Base-by-base conservation (phyloP, 495 filamentous ascomycete species). In the Hypoxylon lienhwacheense region DNA sequence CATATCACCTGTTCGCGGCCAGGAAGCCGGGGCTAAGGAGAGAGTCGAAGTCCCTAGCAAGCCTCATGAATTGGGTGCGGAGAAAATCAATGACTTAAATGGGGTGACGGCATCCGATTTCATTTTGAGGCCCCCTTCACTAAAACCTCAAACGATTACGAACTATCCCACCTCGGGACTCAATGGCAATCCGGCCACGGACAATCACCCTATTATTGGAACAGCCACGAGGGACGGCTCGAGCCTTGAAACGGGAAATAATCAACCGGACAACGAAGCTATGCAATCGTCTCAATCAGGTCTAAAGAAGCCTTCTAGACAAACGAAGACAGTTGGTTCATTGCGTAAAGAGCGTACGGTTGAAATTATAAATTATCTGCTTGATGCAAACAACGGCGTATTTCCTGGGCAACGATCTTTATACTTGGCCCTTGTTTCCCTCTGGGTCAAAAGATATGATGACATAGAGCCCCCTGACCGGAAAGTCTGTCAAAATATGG, bases 341-440 rank as follows among this genome's bases (percentile, higher is more conserved):
- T 16, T 55, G 31, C 65, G 65, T 17, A 55, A 47, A 24, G 62
- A 65, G 24, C 62, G 65, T 19, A 53, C 59, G 5, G 79, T 76
- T 31, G 80, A 81, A 15, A 85, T 91, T 29, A 75, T 96, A 32
- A 71, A 85, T 55, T 81, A 88, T 34, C 73, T 95, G 21, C 65
- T 95, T 6, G 75, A 86, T 20, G 79, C 77, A 35, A 87, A 86
- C 54, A 73, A 76, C 26, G 89, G 89, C 2, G 83, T 88, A 2
- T 91, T 88, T 48, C 88, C 88, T 7, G 82, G 85, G 17, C 81
- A 85, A n/a, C 77, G 77, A 44, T 83, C 88, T 36, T 72, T 97
- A 3, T 87, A 83, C 69, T 80, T 83, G 59, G 84, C 88, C n/a
- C 83, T 90, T 54, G 68, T 77, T 7, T 76, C 74, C 1, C 68